Evolutionary conservation across 768 basidiomycete genomes (phyloP), one percentile per base, ranked within the genome.

Genomic region (Stropharia rugosoannulata): DNA sequence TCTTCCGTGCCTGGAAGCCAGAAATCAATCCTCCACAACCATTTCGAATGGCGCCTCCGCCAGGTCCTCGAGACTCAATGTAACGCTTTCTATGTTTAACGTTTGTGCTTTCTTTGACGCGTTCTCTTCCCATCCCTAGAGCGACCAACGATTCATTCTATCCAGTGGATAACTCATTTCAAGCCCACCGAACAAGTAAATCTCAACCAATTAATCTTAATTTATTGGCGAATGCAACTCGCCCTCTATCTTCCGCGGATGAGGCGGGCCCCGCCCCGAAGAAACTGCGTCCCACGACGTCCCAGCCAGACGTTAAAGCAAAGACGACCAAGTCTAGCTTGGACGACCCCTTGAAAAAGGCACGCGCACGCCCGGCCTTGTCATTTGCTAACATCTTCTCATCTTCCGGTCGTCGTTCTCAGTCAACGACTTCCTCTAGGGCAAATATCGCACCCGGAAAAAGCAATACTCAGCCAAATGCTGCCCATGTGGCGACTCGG

Each of bases 361-460:
- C 86, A 89, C 84, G 88, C 86, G 84, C 84, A 80, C 87, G 86
- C 85, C 86, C 85, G 86, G 87, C 85, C 81, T 81, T 89, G 82
- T 85, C 82, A 77, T 83, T 87, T 86, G 80, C 84, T 88, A 89
- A 89, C 78, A 79, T 87, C 80, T 87, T 89, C 88, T 90, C 87
- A 89, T 88, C 85, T 76, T 82, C 83, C 74, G 81, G 82, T 84
- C 86, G 84, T 82, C 80, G 80, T 83, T 83, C 83, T 74, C 87
- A 89, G 86, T 79, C 83, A 69, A 76, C 81, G 70, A 79, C 81
- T 73, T 79, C 85, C 68, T 80, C 86, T 72, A 84, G 82, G 77
- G 76, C 77, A 64, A 73, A 76, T 56, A 68, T 73, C 62, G 75
- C 77, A 53, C 68, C 72, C 59, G 78, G 76, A 57, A 87, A 85